phyloP scores from a whole-genome alignment of 2,329 filamentous ascomycete species.

The Fusarium sp. region DNA sequence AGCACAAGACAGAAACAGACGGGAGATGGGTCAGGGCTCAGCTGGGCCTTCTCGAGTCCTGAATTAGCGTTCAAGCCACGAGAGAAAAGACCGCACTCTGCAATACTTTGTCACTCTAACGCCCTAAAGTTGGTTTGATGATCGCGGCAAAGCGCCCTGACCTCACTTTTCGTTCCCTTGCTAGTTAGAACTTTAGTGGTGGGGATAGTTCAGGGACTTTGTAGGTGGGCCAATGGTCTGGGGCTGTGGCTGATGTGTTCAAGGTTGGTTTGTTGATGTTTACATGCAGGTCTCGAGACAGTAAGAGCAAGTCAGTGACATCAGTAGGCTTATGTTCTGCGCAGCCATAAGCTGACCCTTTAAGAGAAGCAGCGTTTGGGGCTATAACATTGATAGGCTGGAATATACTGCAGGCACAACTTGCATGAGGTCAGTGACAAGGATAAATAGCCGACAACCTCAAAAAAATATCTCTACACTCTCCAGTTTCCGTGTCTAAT shows the following conservation, averaged over 20 bases:
- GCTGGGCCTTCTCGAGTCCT: conserved; percentile 1
- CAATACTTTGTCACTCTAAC: neutral
- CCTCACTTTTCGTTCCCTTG: neutral
- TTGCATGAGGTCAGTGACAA: conserved; percentile 15
- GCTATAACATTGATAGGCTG: conserved; percentile 15
- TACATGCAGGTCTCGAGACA: conserved; percentile 17
- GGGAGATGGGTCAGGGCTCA: conserved; percentile 7
- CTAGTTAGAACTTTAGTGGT: conserved; percentile 5
- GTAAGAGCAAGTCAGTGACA: conserved; percentile 1
- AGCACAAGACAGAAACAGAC: conserved; percentile 7
- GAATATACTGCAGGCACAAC: conserved; percentile 31
- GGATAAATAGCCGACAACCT: conserved; percentile 1
- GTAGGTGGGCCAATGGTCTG: conserved; percentile 19
- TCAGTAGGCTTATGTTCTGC: conserved; percentile 20
- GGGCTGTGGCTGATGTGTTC: conserved; percentile 24
- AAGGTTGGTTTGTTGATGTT: conserved; percentile 35
- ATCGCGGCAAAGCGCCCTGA: conserved; percentile 28
- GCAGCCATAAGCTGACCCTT: conserved; percentile 17
- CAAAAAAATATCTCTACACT: neutral
- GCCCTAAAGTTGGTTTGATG: conserved; percentile 2
- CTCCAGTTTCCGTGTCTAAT: neutral
- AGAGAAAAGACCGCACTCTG: conserved; percentile 1
- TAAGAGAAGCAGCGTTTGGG: neutral
- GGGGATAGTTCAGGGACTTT: conserved; percentile 13
- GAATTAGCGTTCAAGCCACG: conserved; percentile 34